A percentile compares a stretch with the other conserved stretches of the same genome.
phyloP scores from a whole-genome alignment of 441 rosid species.

The Gossypium lobatum region DNA sequence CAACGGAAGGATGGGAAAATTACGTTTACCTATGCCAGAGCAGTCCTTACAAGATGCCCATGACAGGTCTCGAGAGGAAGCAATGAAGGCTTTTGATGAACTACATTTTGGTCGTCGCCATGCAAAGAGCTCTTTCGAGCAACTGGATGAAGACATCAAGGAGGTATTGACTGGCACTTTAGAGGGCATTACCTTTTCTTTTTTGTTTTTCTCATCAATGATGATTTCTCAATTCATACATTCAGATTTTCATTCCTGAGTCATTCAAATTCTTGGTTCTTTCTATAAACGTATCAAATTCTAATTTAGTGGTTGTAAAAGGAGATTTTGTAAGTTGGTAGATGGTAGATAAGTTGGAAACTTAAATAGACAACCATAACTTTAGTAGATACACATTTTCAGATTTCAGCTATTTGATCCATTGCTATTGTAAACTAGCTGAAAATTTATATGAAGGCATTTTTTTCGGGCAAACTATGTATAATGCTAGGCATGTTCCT shows the following conservation, averaged over 20 bases:
- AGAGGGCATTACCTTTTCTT: neutral
- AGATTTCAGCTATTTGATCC: neutral
- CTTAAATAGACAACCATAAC: neutral
- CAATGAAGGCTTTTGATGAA: constrained; percentile 64
- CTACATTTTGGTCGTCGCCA: constrained; percentile 95
- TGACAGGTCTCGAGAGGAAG: constrained; percentile 49
- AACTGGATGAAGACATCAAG: constrained; percentile 69
- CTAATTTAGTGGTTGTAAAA: neutral
- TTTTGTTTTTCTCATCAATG: neutral
- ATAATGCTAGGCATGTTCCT: neutral
- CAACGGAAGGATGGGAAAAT: constrained; percentile 53
- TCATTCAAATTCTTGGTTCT: neutral
- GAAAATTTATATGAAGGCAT: neutral
- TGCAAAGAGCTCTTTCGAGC: constrained; percentile 72
- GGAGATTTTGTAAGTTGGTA: neutral
- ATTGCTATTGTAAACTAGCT: neutral
- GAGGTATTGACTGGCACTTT: constrained; percentile 47
- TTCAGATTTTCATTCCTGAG: neutral
- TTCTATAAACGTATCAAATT: constrained; percentile 1
- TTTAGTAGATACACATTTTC: neutral
- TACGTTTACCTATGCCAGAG: constrained; percentile 63
- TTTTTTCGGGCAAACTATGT: neutral
- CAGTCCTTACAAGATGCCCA: constrained; percentile 60
- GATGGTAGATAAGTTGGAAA: neutral
- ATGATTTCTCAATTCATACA: neutral